Conservation (phyloP, 1,284 basidiomycete genomes). For the Ustilago cynodontis region DNA sequence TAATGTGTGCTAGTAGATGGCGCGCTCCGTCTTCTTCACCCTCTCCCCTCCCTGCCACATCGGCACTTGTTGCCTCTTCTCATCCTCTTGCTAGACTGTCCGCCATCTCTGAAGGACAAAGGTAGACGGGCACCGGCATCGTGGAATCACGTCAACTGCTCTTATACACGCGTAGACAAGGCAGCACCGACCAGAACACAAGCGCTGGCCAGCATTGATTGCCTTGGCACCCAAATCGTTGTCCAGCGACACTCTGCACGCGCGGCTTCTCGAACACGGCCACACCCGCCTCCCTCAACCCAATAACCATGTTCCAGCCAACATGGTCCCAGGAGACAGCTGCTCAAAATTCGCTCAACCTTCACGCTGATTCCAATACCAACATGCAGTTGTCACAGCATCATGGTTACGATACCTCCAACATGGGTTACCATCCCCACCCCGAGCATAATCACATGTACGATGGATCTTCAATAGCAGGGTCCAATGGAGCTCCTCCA, state of each 20-base stretch:
- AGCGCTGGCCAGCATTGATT: background rate
- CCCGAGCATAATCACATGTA: constrained; percentile 16
- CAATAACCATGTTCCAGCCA: constrained; percentile 43
- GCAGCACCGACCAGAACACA: background rate
- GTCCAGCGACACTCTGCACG: background rate
- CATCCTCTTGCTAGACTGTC: background rate
- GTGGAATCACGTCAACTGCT: background rate
- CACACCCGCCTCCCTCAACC: background rate
- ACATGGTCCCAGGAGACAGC: constrained; percentile 43
- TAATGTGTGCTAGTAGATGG: constrained; percentile 32
- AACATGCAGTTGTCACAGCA: constrained; percentile 19
- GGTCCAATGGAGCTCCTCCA: constrained; percentile 15
- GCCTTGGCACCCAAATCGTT: background rate
- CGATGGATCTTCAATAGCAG: constrained; percentile 9
- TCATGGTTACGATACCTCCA: constrained; percentile 13
- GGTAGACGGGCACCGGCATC: background rate
- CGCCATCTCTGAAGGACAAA: background rate
- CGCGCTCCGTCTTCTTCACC: background rate
- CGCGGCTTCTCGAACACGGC: background rate
- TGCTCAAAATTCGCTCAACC: constrained; percentile 19
- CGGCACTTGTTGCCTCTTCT: constrained; percentile 5
- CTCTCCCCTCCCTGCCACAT: constrained; percentile 4
- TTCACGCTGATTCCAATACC: constrained; percentile 6
- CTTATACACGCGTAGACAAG: background rate
- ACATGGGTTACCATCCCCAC: constrained; percentile 10